Base-by-base conservation (phyloP, 1,284 basidiomycete species). In the Pascua guehoae region DNA sequence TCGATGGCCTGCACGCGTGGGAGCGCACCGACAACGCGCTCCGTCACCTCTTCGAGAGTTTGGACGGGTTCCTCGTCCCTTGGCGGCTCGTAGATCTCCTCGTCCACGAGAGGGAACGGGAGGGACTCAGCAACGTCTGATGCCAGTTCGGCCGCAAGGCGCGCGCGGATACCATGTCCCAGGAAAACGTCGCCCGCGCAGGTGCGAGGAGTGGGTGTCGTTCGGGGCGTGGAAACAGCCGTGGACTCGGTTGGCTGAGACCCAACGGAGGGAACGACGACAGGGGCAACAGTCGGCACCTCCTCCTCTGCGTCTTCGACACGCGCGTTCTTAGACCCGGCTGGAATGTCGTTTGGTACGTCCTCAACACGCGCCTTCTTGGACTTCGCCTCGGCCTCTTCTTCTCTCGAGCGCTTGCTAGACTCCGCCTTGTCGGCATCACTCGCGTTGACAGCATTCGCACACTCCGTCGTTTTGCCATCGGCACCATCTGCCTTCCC, bases 1-100 rank as follows among this genome's bases (percentile, higher is more conserved):
- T 78, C 74, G 49, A 78, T 75, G 24, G 76, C 73, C 54, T 77
- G 76, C 0, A 69, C 68, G 5, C 74, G 52, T 2, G 76, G 76
- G 11, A 78, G 46, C 15, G 55, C 41, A 12, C 60, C 60, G 3
- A 78, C 59, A 1, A 74, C 65, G 36, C 70, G 64, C 24, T 59
- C 65, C 10, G 73, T 74, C 14, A 73, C 67, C 48, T 73, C 47
- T n/a, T 76, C 75, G 9, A 74, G 61, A 4, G 71, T 70, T 56
- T 75, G 73, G 64, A 66, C 67, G 46, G 57, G 40, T 14, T 68
- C 67, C 7, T 63, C 64, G 49, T 75, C 75, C 39, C 64, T 51
- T 0, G 72, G 72, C 8, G 75, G 75, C 48, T 75, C 71, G 56
- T 75, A 76, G 40, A 73, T 71, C 63, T 74, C 73, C 47, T 69